These are phyloP conservation scores for Craterostigma plantagineum DNA, from an alignment of 257 asterid species.

Conservation along the genomic window DNA sequence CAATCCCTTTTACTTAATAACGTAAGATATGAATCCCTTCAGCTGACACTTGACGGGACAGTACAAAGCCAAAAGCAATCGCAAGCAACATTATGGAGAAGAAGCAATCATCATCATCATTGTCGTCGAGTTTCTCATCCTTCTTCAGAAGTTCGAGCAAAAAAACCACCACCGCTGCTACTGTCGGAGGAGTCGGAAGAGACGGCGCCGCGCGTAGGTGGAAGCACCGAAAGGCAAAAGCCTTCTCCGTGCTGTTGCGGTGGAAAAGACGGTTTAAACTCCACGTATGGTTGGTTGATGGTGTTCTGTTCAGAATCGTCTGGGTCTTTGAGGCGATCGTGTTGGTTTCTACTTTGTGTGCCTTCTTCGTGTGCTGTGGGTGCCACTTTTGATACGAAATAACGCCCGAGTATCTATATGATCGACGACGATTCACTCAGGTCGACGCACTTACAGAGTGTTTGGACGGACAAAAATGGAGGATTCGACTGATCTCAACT, in stretches of 20 bases:
- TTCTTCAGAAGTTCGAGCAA: conserved; percentile 19
- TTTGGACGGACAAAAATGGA: not conserved
- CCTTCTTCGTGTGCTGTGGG: conserved; percentile 40
- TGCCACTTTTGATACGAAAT: conserved; percentile 20
- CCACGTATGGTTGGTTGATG: conserved; percentile 27
- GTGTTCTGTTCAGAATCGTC: conserved; percentile 24
- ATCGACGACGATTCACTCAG: too few species aligned
- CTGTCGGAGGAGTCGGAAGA: not conserved
- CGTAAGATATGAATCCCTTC: too few species aligned
- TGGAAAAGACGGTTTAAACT: conserved; percentile 27
- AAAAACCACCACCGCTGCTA: conserved; percentile 6
- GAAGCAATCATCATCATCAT: conserved; percentile 8
- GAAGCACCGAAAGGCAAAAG: too few species aligned
- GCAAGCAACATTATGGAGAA: too few species aligned
- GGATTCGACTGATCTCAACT: too few species aligned
- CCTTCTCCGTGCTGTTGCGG: conserved; percentile 17
- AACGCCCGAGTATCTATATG: not conserved
- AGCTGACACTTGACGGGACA: too few species aligned
- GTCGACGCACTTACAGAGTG: not conserved
- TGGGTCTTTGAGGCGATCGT: conserved; percentile 25
- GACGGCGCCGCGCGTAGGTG: conserved; percentile 12
- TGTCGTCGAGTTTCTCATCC: conserved; percentile 8
- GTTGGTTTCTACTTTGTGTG: conserved; percentile 18
- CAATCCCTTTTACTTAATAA: too few species aligned
- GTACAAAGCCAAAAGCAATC: too few species aligned